Percentiles rank a stretch among this genome's conserved stretches.
These are phyloP conservation scores for Ilyonectria robusta DNA, from an alignment of 2,329 filamentous ascomycete genomes.

Conservation along the genomic window DNA sequence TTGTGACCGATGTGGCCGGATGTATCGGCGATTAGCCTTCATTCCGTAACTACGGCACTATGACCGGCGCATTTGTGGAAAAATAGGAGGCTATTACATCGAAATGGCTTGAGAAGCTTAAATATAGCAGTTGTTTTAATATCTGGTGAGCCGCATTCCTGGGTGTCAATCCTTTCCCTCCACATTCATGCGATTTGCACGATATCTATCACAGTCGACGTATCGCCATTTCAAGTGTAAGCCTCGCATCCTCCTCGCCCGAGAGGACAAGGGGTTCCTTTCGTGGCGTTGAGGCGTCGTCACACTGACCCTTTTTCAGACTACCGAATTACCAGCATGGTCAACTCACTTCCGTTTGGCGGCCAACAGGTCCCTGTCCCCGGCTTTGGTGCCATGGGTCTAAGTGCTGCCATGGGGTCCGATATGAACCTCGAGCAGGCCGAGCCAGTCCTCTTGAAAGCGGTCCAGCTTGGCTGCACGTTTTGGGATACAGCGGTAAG, in stretches of 20 bases:
- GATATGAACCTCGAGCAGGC: not conserved
- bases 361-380: not conserved
- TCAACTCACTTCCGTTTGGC: not conserved
- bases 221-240: not conserved
- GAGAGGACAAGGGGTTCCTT: not conserved
- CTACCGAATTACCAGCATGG: not conserved
- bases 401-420: not conserved
- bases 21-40: not conserved
- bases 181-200: not conserved
- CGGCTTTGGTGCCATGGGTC: slow-evolving; percentile 1
- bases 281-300: not conserved
- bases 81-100: not conserved
- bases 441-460: not conserved
- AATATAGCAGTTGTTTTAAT: not conserved
- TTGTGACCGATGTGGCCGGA: not conserved
- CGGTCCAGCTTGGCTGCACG: not conserved
- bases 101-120: not conserved
- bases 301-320: not conserved
- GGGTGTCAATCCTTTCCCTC: not conserved
- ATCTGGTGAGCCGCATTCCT: not conserved
- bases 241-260: not conserved
- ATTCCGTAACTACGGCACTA: not conserved
- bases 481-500: not conserved
- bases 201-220: not conserved
- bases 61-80: not conserved